Base-by-base conservation (phyloP, 768 basidiomycete genomes). In the Collybiopsis confluens region DNA sequence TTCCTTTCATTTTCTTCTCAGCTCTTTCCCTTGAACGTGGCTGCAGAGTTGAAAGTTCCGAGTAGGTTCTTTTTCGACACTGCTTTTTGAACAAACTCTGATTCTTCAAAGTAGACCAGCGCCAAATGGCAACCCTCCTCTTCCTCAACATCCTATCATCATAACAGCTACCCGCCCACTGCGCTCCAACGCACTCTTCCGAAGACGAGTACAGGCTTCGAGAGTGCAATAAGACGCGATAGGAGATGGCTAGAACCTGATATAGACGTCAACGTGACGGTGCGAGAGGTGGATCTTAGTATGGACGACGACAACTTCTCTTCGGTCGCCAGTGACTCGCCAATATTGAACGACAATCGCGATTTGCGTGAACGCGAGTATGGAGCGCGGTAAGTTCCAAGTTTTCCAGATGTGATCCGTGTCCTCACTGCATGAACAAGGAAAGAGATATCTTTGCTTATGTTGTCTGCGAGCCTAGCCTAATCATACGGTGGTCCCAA, bases 391-490 rank as follows among this genome's bases (percentile, higher is more conserved):
- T 57, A n/a, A n/a, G n/a, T n/a, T n/a, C n/a, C 73, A 52, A 66
- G 68, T 13, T 70, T 69, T 28, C 70, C 76, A 11, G 72, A 70
- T 38, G 71, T 73, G 15, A 75, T 77, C 74, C 74, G 79, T 57
- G 78, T 83, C 58, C 68, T 83, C 15, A 83, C 80, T 1, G 82
- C 83, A n/a, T n/a, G 61, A 83, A 85, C 61, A 82, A 80, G 8
- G 81, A 80, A n/a, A n/a, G n/a, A n/a, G n/a, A n/a, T n/a, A n/a
- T n/a, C n/a, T n/a, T n/a, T n/a, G 60, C 78, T 82, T 4, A 86
- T 86, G 81, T 66, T 86, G 58, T 82, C 83, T 65, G 81, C 84
- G n/a, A n/a, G n/a, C n/a, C n/a, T n/a, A n/a, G n/a, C n/a, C n/a
- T n/a, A n/a, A n/a, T n/a, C n/a, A n/a, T n/a, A n/a, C n/a, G n/a